phyloP scores from a whole-genome alignment of 177 flowering plant species.

The Tripterygium wilfordii region DNA sequence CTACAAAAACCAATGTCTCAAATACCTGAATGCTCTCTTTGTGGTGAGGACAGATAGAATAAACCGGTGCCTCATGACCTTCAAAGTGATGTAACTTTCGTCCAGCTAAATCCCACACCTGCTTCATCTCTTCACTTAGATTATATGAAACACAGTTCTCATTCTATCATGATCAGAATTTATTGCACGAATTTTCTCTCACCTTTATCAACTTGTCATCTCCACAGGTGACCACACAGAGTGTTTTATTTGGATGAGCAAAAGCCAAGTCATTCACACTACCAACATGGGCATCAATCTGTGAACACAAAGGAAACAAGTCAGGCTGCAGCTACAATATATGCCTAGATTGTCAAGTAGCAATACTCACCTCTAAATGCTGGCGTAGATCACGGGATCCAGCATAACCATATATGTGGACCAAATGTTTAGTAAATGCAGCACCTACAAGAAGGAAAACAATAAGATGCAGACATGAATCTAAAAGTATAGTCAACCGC shows the following conservation, averaged over 20 bases:
- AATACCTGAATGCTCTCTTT: slow-evolving; percentile 91
- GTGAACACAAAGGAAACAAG: slow-evolving; percentile 13
- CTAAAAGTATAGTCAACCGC: not conserved
- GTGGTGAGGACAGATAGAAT: slow-evolving; percentile 89
- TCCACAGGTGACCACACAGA: slow-evolving; percentile 82
- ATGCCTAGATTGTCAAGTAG: slow-evolving; percentile 1
- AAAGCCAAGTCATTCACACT: slow-evolving; percentile 87
- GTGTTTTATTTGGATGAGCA: slow-evolving; percentile 84
- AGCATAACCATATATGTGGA: slow-evolving; percentile 69
- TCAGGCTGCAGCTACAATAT: not conserved
- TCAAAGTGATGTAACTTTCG: slow-evolving; percentile 70
- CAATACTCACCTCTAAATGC: slow-evolving; percentile 54
- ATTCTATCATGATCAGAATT: not conserved
- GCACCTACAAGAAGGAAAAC: slow-evolving; percentile 50
- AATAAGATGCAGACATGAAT: slow-evolving; percentile 10
- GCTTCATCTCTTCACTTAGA: slow-evolving; percentile 21
- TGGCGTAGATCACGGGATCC: slow-evolving; percentile 72
- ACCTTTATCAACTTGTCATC: slow-evolving; percentile 93
- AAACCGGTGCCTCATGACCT: slow-evolving; percentile 95
- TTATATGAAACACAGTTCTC: not conserved
- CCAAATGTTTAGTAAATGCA: slow-evolving; percentile 77
- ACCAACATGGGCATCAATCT: slow-evolving; percentile 96
- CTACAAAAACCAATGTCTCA: not conserved
- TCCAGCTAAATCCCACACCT: slow-evolving; percentile 94
- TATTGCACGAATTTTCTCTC: not conserved